phyloP scores from a whole-genome alignment of 2,329 filamentous ascomycete species.

The Septoria petroselini region DNA sequence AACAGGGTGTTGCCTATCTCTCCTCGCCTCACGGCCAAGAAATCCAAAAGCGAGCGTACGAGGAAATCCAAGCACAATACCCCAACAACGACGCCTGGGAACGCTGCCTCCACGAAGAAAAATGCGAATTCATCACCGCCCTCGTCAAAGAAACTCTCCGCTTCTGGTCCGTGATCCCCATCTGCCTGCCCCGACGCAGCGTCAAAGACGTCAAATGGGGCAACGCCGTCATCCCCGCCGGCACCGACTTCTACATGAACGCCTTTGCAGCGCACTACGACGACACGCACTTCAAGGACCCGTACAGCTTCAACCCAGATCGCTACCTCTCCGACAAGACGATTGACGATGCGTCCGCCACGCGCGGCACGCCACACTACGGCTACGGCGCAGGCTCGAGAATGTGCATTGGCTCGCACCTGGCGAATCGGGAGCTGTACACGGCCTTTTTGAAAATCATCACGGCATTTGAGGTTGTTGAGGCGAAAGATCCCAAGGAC shows the following conservation, averaged over 20 bases:
- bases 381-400: constrained; percentile 46
- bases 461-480: constrained; percentile 46
- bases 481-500: constrained; percentile 42
- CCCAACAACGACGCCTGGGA: constrained; percentile 74
- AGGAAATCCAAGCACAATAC: constrained; percentile 68
- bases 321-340: constrained; percentile 60
- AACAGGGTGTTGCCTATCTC: constrained; percentile 65
- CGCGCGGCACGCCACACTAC: constrained; percentile 49
- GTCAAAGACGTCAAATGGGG: constrained; percentile 71
- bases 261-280: constrained; percentile 75
- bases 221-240: constrained; percentile 65
- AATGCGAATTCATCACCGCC: constrained; percentile 72
- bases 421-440: constrained; percentile 43
- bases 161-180: constrained; percentile 76
- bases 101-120: constrained; percentile 68
- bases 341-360: constrained; percentile 40
- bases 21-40: constrained; percentile 64
- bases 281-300: constrained; percentile 62
- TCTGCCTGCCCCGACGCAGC: constrained; percentile 69
- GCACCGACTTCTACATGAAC: constrained; percentile 78
- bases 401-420: constrained; percentile 43
- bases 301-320: constrained; percentile 64
- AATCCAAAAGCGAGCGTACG: constrained; percentile 67
- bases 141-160: constrained; percentile 75
- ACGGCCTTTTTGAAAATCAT: constrained; percentile 51